Evolutionary conservation across 306 rosid genomes (phyloP), one percentile per base, ranked within the genome.

Genomic region (Hippophae tibetana): DNA sequence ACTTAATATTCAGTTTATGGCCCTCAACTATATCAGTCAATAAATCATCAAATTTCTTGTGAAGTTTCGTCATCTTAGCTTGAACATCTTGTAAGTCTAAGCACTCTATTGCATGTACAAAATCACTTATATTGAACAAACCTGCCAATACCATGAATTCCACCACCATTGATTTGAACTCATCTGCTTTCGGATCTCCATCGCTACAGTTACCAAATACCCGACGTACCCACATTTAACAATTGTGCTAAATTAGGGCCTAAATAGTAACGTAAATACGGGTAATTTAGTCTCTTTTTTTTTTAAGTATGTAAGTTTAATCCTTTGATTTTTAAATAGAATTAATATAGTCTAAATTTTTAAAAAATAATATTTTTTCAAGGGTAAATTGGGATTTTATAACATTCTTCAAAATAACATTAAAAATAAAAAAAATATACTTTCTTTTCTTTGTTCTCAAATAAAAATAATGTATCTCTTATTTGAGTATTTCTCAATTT

Each of bases 61-160:
- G 89, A 1, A 90, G 64, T 71, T 70, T 81, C 72, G 78, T 87
- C 82, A 85, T 81, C 68, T 79, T 81, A 0, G 42, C 69, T 7
- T 65, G 77, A 10, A 86, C 84, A 3, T 95, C 90, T 43, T 73
- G 81, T 40, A 90, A 66, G 66, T 90, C 94, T 0, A 90, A 60
- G 71, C 80, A 77, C 27, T 82, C 97, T 1, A 87, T 72, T 0
- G 72, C 51, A 2, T 95, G 95, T 42, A 87, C 55, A 45, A 84
- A 90, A 61, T 90, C 95, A 1, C 95, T 84, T 0, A 87, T 63
- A 70, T 87, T 81, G 66, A 84, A 74, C 64, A 72, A 80, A 9
- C 97, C 95, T 0, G 82, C 73, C 42, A 90, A 54, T 3, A 63
- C 78, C 97, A 90, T 82, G 47, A 79, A 54, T 43, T 87, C 90